Base-by-base conservation (phyloP, 306 rosid genomes). In the Sindora glabra region DNA sequence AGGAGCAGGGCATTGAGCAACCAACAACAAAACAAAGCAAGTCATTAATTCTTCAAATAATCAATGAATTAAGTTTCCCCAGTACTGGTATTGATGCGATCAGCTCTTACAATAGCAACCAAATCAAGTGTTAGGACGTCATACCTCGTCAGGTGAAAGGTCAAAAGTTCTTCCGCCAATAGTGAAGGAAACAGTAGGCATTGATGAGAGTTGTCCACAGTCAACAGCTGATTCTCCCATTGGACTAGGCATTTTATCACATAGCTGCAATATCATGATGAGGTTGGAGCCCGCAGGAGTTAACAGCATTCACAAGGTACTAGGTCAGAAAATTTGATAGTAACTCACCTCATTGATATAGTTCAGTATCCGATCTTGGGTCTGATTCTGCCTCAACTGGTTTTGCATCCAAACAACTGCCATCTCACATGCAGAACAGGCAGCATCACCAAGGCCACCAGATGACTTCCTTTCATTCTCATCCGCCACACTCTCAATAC, bases 351-450 rank as follows among this genome's bases (percentile, higher is more conserved):
- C 75, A 62, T 84, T 70, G 56, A 59, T 73, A 40, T 86, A 84
- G 64, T 82, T 57, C 44, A 86, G 13, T 54, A 89, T 82, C 36
- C 13, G 52, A 25, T 82, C 85, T 73, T 49, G 72, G 18, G 95
- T 86, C 77, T 58, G 83, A 42, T 94, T 94, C 69, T 86, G 90
- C 67, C 21, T 74, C 60, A 94, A 67, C 79, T 81, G 83, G 59
- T 60, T 87, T 60, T 84, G 87, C 84, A 89, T 89, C 99, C 95
- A 84, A 42, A 81, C 71, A 13, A 94, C 95, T 5, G 94, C 85
- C 99, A 89, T 94, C 83, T 94, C 90, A 51, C 99, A 94, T 48
- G 82, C 74, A 56, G 88, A 66, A 74, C 99, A 89, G 25, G 73
- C 13, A 59, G 94, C 95, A 45, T 80, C 96, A 18, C 12, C 48